A percentile compares a stretch with the other conserved stretches of the same genome.
These are phyloP conservation scores for Hansenula lynferdii DNA, from an alignment of 1,139 yeast genomes.

Conservation along the genomic window DNA sequence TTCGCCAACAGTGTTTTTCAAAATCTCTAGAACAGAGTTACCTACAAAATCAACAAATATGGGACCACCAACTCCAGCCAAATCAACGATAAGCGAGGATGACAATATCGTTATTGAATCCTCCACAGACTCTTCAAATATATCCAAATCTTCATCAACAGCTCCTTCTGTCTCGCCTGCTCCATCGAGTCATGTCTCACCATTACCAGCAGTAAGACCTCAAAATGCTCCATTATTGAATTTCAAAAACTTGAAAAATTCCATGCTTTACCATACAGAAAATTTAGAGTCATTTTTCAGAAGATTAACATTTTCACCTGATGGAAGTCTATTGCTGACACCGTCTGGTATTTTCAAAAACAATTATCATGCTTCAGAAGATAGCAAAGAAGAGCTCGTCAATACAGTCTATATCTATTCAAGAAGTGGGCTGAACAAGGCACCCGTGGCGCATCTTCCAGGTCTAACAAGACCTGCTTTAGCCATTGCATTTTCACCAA, in stretches of 20 bases:
- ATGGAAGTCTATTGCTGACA: constrained; percentile 73
- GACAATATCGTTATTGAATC: not conserved
- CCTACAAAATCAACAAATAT: constrained; percentile 23
- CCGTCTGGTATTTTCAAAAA: constrained; percentile 73
- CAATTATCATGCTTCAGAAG: constrained; percentile 6
- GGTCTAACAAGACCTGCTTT: constrained; percentile 82
- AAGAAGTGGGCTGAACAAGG: constrained; percentile 58
- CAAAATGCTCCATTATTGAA: constrained; percentile 25
- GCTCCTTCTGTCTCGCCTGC: constrained; percentile 6
- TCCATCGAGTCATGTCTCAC: constrained; percentile 23
- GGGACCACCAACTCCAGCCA: not conserved
- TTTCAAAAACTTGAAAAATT: constrained; percentile 26
- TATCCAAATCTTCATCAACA: not conserved
- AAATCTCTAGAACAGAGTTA: constrained; percentile 42
- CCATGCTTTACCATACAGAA: constrained; percentile 71
- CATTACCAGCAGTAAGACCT: constrained; percentile 36
- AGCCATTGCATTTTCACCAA: constrained; percentile 74
- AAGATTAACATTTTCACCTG: constrained; percentile 80
- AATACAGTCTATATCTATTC: constrained; percentile 79
- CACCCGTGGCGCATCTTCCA: constrained; percentile 75
- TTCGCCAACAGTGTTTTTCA: constrained; percentile 37
- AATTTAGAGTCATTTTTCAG: constrained; percentile 87
- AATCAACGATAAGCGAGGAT: not conserved
- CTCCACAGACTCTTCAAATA: constrained; percentile 5
- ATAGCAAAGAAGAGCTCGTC: constrained; percentile 30